Evolutionary conservation across 2,329 filamentous ascomycete species (phyloP).

Genomic region (Phialemonium atrogriseum): DNA sequence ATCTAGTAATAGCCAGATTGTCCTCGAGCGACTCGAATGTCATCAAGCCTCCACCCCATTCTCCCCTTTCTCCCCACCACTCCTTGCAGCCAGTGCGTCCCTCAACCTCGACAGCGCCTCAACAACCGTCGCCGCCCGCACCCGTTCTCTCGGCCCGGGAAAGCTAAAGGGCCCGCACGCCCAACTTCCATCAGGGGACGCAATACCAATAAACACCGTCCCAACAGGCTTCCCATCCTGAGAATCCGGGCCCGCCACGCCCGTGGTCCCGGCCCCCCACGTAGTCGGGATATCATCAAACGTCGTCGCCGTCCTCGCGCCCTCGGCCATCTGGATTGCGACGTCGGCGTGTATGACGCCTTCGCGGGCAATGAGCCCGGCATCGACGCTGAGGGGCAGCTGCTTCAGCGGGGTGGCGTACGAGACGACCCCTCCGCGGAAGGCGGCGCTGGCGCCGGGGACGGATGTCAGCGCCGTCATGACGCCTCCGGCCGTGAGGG

Average conservation of each 20-base stretch:
- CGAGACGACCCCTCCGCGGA: conserved; percentile 24
- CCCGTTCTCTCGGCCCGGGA: conserved; percentile 11
- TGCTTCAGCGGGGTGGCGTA: conserved; percentile 22
- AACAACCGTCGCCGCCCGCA: conserved; percentile 15
- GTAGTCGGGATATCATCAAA: conserved; percentile 9
- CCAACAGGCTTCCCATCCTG: conserved; percentile 17
- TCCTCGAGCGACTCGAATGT: too few species aligned
- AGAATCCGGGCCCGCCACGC: conserved; percentile 15
- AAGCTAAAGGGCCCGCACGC: conserved; percentile 15
- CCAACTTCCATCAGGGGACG: conserved; percentile 5
- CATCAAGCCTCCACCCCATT: too few species aligned
- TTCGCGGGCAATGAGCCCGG: conserved; percentile 13
- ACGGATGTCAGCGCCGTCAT: conserved; percentile 22
- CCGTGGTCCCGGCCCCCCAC: conserved; percentile 18
- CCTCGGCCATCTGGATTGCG: conserved; percentile 14
- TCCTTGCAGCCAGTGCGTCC: conserved; percentile 4
- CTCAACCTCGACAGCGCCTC: conserved; percentile 11
- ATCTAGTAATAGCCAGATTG: too few species aligned
- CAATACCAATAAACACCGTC: conserved; percentile 15
- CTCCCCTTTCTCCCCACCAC: too few species aligned
- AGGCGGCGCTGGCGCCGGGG: conserved; percentile 19
- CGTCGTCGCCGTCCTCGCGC: conserved; percentile 8
- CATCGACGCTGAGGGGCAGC: conserved; percentile 16
- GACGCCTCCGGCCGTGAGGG: conserved; percentile 21
- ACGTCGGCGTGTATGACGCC: conserved; percentile 17